Evolutionary conservation across 1,139 yeast species (phyloP), one percentile per base, ranked within the genome.

Genomic region (Ogataea hybrid): DNA sequence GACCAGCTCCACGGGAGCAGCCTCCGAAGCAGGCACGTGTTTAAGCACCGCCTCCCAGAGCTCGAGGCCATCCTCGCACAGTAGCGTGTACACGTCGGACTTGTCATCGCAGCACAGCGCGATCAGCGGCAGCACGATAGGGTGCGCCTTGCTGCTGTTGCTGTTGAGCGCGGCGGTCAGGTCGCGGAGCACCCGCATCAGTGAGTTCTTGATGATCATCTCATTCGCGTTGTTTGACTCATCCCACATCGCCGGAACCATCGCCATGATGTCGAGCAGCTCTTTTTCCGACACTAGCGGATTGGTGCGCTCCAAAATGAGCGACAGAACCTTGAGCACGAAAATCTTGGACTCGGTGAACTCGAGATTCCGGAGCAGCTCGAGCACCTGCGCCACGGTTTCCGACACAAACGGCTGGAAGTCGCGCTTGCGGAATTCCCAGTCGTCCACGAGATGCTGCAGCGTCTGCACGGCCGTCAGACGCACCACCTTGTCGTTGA

Each of bases 11-110:
- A 68, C 62, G 6, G 75, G 63, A 14, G 65, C 59, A 10, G 52
- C 48, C 3, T 47, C 50, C 9, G 44, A 30, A 3, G 41, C 41
- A 1, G 80, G 80, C 37, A 65, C 61, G 41, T 82, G 81, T 47
- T 81, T 85, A 39, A 90, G 62, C 4, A 88, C 59, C 0, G 84
- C 73, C 29, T 77, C 68, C 97, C 97, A 90, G 39, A 92, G 67
- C 40, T 87, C 95, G 56, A 79, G 79, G 0, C 95, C 97, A 62
- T 92, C 98, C 57, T 92, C 97, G 22, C 84, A 71, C 9, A 92
- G 62, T 39, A 86, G 69, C 2, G 81, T 69, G 50, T 81, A 81
- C 42, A 71, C 70, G 25, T 79, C 80, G 1, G 89, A 76, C 5
- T 65, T 56, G 7, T 81, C 81, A 49, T 88, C 81, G 51, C 95